phyloP scores from a whole-genome alignment of 1,284 basidiomycete genomes.

The Microbotryum intermedium region DNA sequence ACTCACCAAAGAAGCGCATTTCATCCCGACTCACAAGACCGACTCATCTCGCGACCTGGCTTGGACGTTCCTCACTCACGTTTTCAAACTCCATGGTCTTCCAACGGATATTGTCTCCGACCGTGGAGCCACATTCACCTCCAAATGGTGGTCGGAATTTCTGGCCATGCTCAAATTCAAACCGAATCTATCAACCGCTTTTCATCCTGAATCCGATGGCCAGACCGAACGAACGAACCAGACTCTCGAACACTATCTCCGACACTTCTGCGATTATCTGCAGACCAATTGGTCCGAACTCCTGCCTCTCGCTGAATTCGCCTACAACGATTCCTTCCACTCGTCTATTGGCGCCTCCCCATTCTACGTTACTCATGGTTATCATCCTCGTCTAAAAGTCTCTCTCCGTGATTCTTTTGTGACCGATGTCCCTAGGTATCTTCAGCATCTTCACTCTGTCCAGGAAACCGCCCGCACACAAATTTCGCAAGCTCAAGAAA shows the following conservation, averaged over 20 bases:
- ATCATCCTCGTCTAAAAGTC: conserved; percentile 18
- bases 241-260: conserved; percentile 42
- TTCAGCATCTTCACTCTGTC: no score
- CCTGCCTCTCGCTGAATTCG: conserved; percentile 45
- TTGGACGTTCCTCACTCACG: conserved; percentile 35
- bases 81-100: conserved; percentile 36
- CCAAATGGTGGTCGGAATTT: conserved; percentile 34
- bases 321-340: conserved; percentile 44
- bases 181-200: conserved; percentile 36
- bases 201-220: no score
- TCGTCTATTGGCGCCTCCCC: conserved; percentile 35
- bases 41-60: conserved; percentile 36
- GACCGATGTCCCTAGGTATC: no score
- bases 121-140: conserved; percentile 37
- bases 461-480: no score
- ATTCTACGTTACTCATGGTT: conserved; percentile 15
- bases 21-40: conserved; percentile 35
- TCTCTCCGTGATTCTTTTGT: no score
- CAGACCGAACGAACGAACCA: conserved; percentile 46
- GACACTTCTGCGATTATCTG: conserved; percentile 39
- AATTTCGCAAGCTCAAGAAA: no score
- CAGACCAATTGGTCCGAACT: conserved; percentile 46
- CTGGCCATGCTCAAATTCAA: conserved; percentile 33
- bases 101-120: conserved; percentile 36
- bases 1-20: conserved; percentile 37